phyloP scores from a whole-genome alignment of 1,139 yeast genomes.

The Candida frijolesensis region DNA sequence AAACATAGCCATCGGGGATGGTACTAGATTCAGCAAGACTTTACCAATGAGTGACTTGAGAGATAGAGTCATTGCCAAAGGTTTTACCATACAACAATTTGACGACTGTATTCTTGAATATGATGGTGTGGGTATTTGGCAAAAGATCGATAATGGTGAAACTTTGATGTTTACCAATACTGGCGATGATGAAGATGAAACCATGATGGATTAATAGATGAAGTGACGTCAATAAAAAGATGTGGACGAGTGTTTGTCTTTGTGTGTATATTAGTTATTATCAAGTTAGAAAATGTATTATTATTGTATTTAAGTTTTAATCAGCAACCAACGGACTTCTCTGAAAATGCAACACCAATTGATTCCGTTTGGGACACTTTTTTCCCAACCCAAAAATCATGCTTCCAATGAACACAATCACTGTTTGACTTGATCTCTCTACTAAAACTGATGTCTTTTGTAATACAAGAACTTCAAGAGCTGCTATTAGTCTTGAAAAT shows the following conservation, averaged over 20 bases:
- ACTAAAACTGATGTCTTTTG: no score
- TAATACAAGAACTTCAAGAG: no score
- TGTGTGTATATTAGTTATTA: not conserved
- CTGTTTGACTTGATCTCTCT: no score
- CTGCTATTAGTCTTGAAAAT: no score
- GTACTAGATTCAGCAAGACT: conserved; percentile 37
- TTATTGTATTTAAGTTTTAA: no score
- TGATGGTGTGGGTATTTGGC: conserved; percentile 75
- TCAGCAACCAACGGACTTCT: no score
- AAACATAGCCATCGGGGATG: conserved; percentile 52
- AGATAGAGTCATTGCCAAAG: conserved; percentile 77
- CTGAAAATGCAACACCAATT: no score
- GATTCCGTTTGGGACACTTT: no score
- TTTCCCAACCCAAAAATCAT: no score
- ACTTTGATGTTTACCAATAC: conserved; percentile 44
- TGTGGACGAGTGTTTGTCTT: not conserved
- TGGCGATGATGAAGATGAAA: conserved; percentile 24
- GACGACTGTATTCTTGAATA: conserved; percentile 77
- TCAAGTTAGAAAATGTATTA: not conserved
- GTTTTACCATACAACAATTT: conserved; percentile 80
- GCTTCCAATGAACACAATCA: no score
- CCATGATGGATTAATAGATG: conserved; percentile 17
- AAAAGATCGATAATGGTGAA: conserved; percentile 67
- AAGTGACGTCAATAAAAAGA: not conserved
- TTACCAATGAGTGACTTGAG: conserved; percentile 62